Evolutionary conservation across 441 rosid genomes (phyloP).

Genomic region (Adansonia gregorii): DNA sequence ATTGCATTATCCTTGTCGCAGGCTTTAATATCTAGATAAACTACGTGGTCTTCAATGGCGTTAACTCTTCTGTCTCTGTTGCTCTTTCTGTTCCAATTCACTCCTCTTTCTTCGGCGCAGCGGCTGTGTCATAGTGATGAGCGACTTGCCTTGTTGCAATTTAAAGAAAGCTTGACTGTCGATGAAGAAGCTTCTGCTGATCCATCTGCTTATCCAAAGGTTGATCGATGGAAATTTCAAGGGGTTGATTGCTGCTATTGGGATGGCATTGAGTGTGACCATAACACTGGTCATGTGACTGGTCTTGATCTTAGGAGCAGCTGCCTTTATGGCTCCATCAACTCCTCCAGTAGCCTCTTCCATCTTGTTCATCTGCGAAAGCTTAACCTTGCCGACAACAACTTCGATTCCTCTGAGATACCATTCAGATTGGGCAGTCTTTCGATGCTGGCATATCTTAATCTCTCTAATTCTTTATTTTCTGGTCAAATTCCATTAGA

Average conservation of each 20-base stretch:
- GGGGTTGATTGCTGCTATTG: slow-evolving; percentile 27
- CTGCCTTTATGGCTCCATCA: slow-evolving; percentile 26
- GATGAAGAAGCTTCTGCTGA: slow-evolving; percentile 4
- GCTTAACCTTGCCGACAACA: slow-evolving; percentile 27
- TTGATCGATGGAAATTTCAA: slow-evolving; percentile 6
- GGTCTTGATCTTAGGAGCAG: slow-evolving; percentile 33
- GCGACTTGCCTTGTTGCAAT: slow-evolving; percentile 7
- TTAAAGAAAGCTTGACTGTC: slow-evolving; percentile 8
- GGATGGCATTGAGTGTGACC: slow-evolving; percentile 27
- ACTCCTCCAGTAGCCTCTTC: slow-evolving; percentile 26
- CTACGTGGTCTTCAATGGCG: neutral
- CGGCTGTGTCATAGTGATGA: slow-evolving; percentile 11
- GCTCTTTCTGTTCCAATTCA: neutral
- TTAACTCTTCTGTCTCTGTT: neutral
- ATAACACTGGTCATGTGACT: slow-evolving; percentile 28
- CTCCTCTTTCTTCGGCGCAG: neutral
- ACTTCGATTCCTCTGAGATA: slow-evolving; percentile 12
- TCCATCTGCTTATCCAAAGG: slow-evolving; percentile 6
- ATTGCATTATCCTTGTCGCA: neutral
- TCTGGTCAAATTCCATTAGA: slow-evolving; percentile 25
- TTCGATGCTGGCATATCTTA: slow-evolving; percentile 14
- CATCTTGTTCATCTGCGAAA: slow-evolving; percentile 22
- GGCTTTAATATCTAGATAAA: neutral
- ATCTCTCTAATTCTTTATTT: slow-evolving; percentile 17
- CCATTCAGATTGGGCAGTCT: neutral